Conservation (phyloP, 257 asterid species). For the Oldenlandia corymbosa region DNA sequence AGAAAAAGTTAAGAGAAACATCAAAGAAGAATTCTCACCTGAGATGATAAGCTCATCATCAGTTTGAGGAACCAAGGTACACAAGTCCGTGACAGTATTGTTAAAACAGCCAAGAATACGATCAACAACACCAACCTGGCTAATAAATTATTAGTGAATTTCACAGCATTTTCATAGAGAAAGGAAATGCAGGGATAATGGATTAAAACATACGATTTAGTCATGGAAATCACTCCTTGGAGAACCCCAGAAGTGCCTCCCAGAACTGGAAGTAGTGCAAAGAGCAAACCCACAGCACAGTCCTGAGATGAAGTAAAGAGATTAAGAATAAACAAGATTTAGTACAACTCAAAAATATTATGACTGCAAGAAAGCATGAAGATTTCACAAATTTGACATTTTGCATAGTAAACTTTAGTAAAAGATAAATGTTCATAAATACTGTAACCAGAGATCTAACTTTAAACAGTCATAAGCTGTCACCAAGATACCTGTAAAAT, state of each 20-base stretch:
- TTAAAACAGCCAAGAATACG: conserved; percentile 66
- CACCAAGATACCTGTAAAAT: conserved; percentile 74
- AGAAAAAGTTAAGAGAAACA: background rate
- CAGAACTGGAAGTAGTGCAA: conserved; percentile 94
- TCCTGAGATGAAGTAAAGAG: conserved; percentile 49
- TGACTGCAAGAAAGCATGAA: background rate
- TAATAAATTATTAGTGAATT: conserved; percentile 31
- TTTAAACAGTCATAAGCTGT: background rate
- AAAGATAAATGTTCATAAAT: conserved; percentile 1
- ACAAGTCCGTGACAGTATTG: conserved; percentile 81
- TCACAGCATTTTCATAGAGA: background rate
- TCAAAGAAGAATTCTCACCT: conserved; percentile 40
- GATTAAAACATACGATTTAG: conserved; percentile 70
- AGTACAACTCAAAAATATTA: background rate
- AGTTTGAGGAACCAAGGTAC: conserved; percentile 98
- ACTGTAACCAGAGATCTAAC: background rate
- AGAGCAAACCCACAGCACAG: conserved; percentile 97
- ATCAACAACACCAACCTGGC: conserved; percentile 94
- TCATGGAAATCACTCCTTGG: conserved; percentile 93
- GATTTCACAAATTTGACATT: background rate
- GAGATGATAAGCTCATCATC: conserved; percentile 97
- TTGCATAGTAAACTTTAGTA: background rate
- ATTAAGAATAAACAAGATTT: background rate
- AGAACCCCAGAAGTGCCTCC: conserved; percentile 96
- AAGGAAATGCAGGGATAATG: background rate